Evolutionary conservation across 805 yeast genomes (phyloP), one percentile per base, ranked within the genome.

Genomic region (Komagataella phaffii): DNA sequence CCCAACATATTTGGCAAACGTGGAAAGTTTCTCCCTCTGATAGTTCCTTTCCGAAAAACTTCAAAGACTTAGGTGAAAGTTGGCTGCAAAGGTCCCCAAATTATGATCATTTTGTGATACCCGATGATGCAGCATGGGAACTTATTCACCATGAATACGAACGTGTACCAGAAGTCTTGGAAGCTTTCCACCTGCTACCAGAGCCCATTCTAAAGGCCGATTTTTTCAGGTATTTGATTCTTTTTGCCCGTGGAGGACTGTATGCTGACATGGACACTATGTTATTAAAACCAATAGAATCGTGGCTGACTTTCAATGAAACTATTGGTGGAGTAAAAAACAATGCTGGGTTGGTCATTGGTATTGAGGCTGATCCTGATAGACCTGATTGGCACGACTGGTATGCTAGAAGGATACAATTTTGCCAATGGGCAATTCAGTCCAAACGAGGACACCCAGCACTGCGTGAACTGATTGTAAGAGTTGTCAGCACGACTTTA

Each of bases 351-450:
- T 71, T 91, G 19, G 81, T 83, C 2, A 77, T 91, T 6, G 98
- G 98, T 0, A 87, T 91, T 46, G 99, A 93, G 64, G 97, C 97
- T 1, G 99, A 91, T 59, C 97, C 98, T 0, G 97, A 91, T 64
- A 73, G 98, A 57, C 83, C 83, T 0, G 98, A 91, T 65, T 93
- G 99, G 99, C 69, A 76, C 24, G 84, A 83, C 6, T 89, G 95
- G 90, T 91, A 88, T 62, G 95, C 97, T 0, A 75, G 97, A 50
- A 74, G 98, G 55, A 80, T 91, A 47, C 99, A 91, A 68, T 86
- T 91, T 61, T 90, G 98, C 63, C 98, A 91, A 67, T 91, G 99
- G 99, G 88, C 96, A 0, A 82, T 91, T 49, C 91, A 86, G 67
- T 77, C 88, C 17, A 91, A 89, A 61, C 78, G 76, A 18, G 98